Percentiles rank a stretch among this genome's conserved stretches.
phyloP scores from a whole-genome alignment of 2,329 filamentous ascomycete genomes.

The Mycocentrospora acerina region DNA sequence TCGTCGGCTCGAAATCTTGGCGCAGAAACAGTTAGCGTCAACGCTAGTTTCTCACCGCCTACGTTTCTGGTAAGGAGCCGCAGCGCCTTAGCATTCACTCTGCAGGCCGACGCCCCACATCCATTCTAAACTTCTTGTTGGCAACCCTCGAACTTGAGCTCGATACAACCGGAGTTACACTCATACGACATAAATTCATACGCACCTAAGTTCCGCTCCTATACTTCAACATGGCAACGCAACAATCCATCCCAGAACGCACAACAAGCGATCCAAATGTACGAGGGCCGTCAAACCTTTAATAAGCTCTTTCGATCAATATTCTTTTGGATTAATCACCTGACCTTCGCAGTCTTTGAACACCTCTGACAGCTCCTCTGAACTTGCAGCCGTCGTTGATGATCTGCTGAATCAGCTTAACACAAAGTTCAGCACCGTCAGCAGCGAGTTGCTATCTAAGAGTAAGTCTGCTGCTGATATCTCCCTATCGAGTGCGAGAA shows the following conservation, averaged over 20 bases:
- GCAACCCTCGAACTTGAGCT: not conserved
- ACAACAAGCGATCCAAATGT: constrained; percentile 24
- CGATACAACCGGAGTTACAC: too few species aligned
- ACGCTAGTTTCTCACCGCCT: constrained; percentile 35
- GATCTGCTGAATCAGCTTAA: constrained; percentile 82
- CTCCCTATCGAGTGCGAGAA: too few species aligned
- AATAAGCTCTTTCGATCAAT: too few species aligned
- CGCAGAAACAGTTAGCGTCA: constrained; percentile 30
- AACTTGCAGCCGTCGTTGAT: constrained; percentile 78
- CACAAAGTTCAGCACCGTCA: constrained; percentile 81
- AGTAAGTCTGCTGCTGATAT: constrained; percentile 64
- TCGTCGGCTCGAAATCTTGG: constrained; percentile 37
- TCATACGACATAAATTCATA: too few species aligned
- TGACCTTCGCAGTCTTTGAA: constrained; percentile 16
- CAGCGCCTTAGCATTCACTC: constrained; percentile 19
- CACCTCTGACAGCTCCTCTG: constrained; percentile 46
- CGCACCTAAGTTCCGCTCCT: too few species aligned
- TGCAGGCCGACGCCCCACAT: not conserved
- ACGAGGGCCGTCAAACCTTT: constrained; percentile 6
- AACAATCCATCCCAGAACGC: constrained; percentile 22
- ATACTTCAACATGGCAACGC: constrained; percentile 19
- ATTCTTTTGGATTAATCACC: too few species aligned
- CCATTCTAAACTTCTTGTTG: not conserved
- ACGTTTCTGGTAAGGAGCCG: constrained; percentile 26
- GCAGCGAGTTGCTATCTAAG: constrained; percentile 84